Percentiles rank a stretch among this genome's conserved stretches.
Evolutionary conservation across 108 stramenopile species (phyloP).

Genomic region (Thalassiosira profunda): DNA sequence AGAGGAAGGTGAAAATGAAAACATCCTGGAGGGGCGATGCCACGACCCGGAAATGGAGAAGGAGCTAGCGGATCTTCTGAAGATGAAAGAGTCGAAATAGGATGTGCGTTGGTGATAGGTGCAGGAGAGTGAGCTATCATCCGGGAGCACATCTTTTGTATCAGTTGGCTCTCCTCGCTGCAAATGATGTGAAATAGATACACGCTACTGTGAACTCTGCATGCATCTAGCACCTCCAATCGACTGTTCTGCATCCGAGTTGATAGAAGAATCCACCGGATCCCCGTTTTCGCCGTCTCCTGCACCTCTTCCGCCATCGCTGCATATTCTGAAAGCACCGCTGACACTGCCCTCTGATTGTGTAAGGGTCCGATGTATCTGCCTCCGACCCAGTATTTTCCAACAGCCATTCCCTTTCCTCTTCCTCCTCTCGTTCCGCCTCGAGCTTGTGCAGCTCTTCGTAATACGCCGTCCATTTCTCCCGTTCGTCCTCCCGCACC

Average conservation of each 20-base stretch:
- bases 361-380: not conserved
- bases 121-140: too few relatives aligned
- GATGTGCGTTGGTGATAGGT: too few relatives aligned
- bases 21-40: conserved; percentile 30
- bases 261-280: not conserved
- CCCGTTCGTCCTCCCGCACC: conserved; percentile 42
- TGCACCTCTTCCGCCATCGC: conserved; percentile 16
- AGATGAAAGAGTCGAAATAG: conserved; percentile 23
- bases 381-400: conserved; percentile 16
- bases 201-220: too few relatives aligned
- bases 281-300: not conserved
- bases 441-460: conserved; percentile 57
- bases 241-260: conserved; percentile 4
- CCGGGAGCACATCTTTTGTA: too few relatives aligned
- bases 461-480: conserved; percentile 48
- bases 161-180: too few relatives aligned
- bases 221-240: conserved; percentile 11
- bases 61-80: conserved; percentile 31
- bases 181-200: too few relatives aligned
- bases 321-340: not conserved
- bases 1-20: conserved; percentile 11
- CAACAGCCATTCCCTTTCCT: conserved; percentile 31
- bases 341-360: not conserved
- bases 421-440: conserved; percentile 11
- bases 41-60: conserved; percentile 42